phyloP scores from a whole-genome alignment of 176 grass and related monocot genomes.

The Elaeis guineensis region DNA sequence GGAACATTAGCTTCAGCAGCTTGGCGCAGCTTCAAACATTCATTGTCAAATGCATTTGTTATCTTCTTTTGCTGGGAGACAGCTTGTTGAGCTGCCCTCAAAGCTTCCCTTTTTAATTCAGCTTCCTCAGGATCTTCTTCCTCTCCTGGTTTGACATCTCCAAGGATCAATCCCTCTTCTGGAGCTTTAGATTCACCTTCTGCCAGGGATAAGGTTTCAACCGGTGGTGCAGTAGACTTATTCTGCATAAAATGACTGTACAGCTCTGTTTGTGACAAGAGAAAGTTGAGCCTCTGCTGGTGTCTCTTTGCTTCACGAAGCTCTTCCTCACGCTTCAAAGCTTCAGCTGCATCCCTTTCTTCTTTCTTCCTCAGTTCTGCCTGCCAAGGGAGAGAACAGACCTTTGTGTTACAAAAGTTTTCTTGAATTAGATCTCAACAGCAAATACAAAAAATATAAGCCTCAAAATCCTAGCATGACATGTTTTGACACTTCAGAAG shows the following conservation, averaged over 20 bases:
- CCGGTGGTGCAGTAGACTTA: conserved; percentile 42
- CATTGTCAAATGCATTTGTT: conserved; percentile 94
- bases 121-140: conserved; percentile 91
- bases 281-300: conserved; percentile 94
- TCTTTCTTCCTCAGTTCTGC: conserved; percentile 93
- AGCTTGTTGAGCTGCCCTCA: conserved; percentile 76
- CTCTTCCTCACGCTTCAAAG: conserved; percentile 93
- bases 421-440: background rate
- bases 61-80: conserved; percentile 94
- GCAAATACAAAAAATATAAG: background rate
- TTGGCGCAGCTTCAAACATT: conserved; percentile 60
- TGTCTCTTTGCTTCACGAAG: conserved; percentile 94
- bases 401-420: background rate
- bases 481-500: no score
- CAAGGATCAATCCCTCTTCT: conserved; percentile 37
- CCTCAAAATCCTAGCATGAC: no score
- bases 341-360: conserved; percentile 93
- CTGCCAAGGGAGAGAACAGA: conserved; percentile 18
- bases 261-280: conserved; percentile 93
- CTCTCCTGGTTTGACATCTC: conserved; percentile 31
- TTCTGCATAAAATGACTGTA: conserved; percentile 99
- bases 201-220: background rate
- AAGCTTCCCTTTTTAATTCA: conserved; percentile 82
- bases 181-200: conserved; percentile 33
- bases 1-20: conserved; percentile 37